A percentile compares a stretch with the other conserved stretches of the same genome.
Evolutionary conservation across 2,329 filamentous ascomycete genomes (phyloP).

Genomic region (Penicillium griseofulvum): DNA sequence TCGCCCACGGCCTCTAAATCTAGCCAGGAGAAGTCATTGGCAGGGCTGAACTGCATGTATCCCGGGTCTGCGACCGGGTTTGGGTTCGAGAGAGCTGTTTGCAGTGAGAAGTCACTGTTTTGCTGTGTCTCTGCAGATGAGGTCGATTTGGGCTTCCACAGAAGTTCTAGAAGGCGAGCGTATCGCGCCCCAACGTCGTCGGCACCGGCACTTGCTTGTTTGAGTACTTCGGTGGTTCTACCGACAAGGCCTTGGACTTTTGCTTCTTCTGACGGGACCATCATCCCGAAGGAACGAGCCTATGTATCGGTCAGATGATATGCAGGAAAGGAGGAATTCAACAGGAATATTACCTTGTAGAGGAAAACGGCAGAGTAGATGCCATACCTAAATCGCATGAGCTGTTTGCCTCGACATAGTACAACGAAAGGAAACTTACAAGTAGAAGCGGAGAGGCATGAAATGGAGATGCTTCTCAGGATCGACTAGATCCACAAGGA

Average conservation of each 20-base stretch:
- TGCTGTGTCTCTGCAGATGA: slow-evolving; percentile 28
- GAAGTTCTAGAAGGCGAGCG: slow-evolving; percentile 57
- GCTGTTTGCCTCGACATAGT: not conserved
- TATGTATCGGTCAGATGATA: slow-evolving; percentile 17
- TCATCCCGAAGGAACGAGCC: slow-evolving; percentile 59
- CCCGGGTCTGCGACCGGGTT: slow-evolving; percentile 37
- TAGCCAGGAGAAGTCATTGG: slow-evolving; percentile 61
- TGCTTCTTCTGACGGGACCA: slow-evolving; percentile 55
- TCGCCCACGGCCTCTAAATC: slow-evolving; percentile 61
- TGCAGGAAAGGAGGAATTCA: not conserved
- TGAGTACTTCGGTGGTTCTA: slow-evolving; percentile 59
- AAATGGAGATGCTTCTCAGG: slow-evolving; percentile 59
- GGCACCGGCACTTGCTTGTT: slow-evolving; percentile 56
- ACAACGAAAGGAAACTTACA: slow-evolving; percentile 36
- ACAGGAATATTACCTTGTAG: slow-evolving; percentile 53
- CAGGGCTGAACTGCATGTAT: slow-evolving; percentile 44
- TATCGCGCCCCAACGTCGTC: slow-evolving; percentile 63
- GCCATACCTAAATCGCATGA: slow-evolving; percentile 35
- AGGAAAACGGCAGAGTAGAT: slow-evolving; percentile 65
- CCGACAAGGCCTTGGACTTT: slow-evolving; percentile 58
- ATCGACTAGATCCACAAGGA: slow-evolving; percentile 59
- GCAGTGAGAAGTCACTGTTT: slow-evolving; percentile 33
- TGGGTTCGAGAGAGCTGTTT: slow-evolving; percentile 28
- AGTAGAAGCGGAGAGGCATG: slow-evolving; percentile 63
- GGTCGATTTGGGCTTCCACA: slow-evolving; percentile 53